Evolutionary conservation across 768 basidiomycete genomes (phyloP).

Genomic region (Phanerochaete sordida): DNA sequence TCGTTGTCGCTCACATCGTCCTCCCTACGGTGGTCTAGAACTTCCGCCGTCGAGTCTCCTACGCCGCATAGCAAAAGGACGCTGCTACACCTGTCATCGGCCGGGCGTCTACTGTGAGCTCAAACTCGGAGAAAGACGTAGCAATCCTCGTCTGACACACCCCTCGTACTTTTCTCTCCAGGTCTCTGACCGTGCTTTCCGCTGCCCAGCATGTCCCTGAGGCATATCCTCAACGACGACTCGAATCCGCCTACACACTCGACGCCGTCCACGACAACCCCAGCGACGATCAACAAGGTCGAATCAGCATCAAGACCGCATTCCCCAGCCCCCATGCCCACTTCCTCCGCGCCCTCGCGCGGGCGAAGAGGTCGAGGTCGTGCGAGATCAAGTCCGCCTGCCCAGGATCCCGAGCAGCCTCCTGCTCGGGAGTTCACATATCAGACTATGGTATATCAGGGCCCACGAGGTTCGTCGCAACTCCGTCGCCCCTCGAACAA

Average conservation of each 20-base stretch:
- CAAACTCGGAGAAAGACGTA: conserved; percentile 17
- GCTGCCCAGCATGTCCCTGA: conserved; percentile 61
- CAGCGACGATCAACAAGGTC: conserved; percentile 27
- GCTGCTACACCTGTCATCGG: conserved; percentile 4
- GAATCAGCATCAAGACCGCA: conserved; percentile 20
- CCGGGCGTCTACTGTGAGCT: conserved; percentile 16
- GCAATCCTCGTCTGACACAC: conserved; percentile 17
- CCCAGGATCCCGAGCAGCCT: conserved; percentile 26
- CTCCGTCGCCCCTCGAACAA: conserved; percentile 13
- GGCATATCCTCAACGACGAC: conserved; percentile 77
- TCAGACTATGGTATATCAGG: conserved; percentile 37
- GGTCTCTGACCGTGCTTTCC: neutral
- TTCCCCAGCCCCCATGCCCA: conserved; percentile 22
- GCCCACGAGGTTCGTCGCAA: conserved; percentile 33
- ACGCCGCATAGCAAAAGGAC: conserved; percentile 1
- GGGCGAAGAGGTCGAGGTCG: conserved; percentile 16
- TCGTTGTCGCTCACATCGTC: conserved; percentile 1
- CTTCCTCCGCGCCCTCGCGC: conserved; percentile 14
- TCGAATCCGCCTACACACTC: conserved; percentile 31
- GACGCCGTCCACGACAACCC: conserved; percentile 31
- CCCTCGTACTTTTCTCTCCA: conserved; percentile 1
- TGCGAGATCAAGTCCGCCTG: conserved; percentile 17
- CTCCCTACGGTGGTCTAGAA: neutral
- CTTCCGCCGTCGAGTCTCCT: conserved; percentile 2
- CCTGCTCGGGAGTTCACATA: conserved; percentile 30